Percentiles rank a stretch among this genome's conserved stretches.
phyloP scores from a whole-genome alignment of 192 early-diverging fungal species.

The Gamsiella multidivaricata region DNA sequence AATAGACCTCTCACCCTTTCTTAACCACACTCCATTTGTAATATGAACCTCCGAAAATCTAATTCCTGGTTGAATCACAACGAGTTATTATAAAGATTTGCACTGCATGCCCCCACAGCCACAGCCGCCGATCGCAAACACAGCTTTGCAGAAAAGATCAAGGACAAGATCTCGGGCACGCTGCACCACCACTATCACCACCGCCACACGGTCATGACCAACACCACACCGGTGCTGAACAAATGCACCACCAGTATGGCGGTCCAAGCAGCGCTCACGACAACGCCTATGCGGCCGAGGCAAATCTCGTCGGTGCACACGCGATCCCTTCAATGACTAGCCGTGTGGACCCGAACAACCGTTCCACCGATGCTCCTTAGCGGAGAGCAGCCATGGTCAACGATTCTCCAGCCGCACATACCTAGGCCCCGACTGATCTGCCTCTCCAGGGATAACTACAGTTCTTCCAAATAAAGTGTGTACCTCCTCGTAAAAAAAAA shows the following conservation, averaged over 20 bases:
- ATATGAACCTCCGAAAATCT: too few species aligned
- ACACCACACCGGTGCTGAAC: neutral
- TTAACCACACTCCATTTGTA: too few species aligned
- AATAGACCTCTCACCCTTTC: too few species aligned
- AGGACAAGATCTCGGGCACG: conserved; percentile 11
- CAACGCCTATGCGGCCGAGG: conserved; percentile 24
- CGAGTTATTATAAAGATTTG: too few species aligned
- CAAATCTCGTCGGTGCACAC: conserved; percentile 11
- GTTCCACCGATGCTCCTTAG: neutral
- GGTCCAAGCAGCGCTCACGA: conserved; percentile 13
- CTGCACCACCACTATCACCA: neutral
- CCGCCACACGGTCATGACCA: neutral
- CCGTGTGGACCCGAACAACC: conserved; percentile 11
- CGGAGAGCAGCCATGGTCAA: too few species aligned
- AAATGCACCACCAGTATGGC: conserved; percentile 16
- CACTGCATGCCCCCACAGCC: too few species aligned
- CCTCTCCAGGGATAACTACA: too few species aligned
- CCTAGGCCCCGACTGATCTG: too few species aligned
- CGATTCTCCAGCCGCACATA: too few species aligned
- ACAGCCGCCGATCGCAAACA: neutral
- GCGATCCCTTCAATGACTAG: conserved; percentile 31
- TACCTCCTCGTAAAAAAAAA: too few species aligned
- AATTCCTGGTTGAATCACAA: too few species aligned
- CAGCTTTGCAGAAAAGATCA: conserved; percentile 9
- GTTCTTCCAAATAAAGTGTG: too few species aligned